Percentiles rank a stretch among this genome's conserved stretches.
Evolutionary conservation across 2,329 filamentous ascomycete species (phyloP).

Genomic region (Aspergillus calidoustus): DNA sequence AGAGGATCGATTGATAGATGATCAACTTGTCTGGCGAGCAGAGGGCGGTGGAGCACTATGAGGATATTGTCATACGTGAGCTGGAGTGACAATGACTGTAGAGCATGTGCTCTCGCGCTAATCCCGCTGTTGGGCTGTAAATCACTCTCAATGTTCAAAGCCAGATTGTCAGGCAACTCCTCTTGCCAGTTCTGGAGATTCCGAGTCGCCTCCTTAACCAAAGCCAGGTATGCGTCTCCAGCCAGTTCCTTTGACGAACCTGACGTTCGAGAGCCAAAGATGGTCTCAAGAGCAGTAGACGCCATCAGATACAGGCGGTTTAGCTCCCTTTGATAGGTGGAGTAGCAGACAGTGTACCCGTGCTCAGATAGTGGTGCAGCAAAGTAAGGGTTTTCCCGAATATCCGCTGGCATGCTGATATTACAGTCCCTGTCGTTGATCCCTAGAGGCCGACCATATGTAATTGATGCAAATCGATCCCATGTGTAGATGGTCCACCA

Average conservation of each 20-base stretch:
- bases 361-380: slow-evolving; percentile 5
- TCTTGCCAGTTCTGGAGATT: slow-evolving; percentile 26
- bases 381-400: slow-evolving; percentile 39
- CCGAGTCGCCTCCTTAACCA: slow-evolving; percentile 26
- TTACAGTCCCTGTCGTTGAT: slow-evolving; percentile 50
- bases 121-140: slow-evolving; percentile 15
- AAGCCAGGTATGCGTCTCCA: slow-evolving; percentile 23
- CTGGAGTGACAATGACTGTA: slow-evolving; percentile 50
- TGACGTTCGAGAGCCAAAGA: slow-evolving; percentile 31
- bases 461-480: slow-evolving; percentile 48
- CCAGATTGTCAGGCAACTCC: slow-evolving; percentile 23
- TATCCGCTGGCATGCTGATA: slow-evolving; percentile 39
- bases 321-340: slow-evolving; percentile 30
- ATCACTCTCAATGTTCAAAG: slow-evolving; percentile 25
- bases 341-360: slow-evolving; percentile 24
- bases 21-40: slow-evolving; percentile 44
- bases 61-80: slow-evolving; percentile 51
- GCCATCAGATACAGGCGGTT: slow-evolving; percentile 32
- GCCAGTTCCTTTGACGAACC: slow-evolving; percentile 24
- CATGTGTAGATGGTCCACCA: slow-evolving; percentile 52
- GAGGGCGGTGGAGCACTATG: slow-evolving; percentile 50
- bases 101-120: slow-evolving; percentile 25
- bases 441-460: slow-evolving; percentile 47
- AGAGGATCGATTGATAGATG: slow-evolving; percentile 27
- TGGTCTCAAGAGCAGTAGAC: slow-evolving; percentile 28